phyloP scores from a whole-genome alignment of 257 asterid species.

The Echites panduratus region DNA sequence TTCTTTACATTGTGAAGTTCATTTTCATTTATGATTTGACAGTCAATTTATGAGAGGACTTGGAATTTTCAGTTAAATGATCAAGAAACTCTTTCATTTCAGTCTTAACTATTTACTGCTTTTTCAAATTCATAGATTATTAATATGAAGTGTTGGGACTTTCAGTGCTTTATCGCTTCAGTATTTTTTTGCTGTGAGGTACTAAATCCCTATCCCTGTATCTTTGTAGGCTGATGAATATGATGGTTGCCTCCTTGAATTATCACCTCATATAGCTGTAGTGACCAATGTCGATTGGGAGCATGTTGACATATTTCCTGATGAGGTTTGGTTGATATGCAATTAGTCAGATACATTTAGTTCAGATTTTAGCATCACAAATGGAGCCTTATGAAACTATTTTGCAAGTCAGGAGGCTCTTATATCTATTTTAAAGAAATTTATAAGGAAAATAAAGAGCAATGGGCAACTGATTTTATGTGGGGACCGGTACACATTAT shows the following conservation, averaged over 20 bases:
- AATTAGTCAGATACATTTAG: not conserved
- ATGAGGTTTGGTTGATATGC: conserved; percentile 22
- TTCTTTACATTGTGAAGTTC: not conserved
- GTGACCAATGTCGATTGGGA: too few relatives aligned
- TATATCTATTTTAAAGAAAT: conserved; percentile 26
- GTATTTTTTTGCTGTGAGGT: not conserved
- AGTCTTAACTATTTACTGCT: not conserved
- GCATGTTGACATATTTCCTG: conserved; percentile 28
- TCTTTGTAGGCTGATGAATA: conserved; percentile 39
- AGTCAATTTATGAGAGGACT: not conserved
- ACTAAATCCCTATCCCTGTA: not conserved
- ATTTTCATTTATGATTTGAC: not conserved
- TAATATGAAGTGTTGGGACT: not conserved
- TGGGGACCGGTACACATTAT: conserved; percentile 31
- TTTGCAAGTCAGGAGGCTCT: conserved; percentile 26
- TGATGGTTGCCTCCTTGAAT: conserved; percentile 37
- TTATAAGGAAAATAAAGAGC: conserved; percentile 22
- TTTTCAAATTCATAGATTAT: not conserved
- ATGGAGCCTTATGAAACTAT: conserved; percentile 11
- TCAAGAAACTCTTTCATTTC: not conserved
- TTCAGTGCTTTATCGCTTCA: not conserved
- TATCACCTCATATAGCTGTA: conserved; percentile 22
- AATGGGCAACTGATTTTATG: conserved; percentile 32
- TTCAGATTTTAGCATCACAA: not conserved
- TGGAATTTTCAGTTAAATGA: not conserved